Evolutionary conservation across 495 filamentous ascomycete genomes (phyloP), one percentile per base, ranked within the genome.

Genomic region (Trichoderma reesei): DNA sequence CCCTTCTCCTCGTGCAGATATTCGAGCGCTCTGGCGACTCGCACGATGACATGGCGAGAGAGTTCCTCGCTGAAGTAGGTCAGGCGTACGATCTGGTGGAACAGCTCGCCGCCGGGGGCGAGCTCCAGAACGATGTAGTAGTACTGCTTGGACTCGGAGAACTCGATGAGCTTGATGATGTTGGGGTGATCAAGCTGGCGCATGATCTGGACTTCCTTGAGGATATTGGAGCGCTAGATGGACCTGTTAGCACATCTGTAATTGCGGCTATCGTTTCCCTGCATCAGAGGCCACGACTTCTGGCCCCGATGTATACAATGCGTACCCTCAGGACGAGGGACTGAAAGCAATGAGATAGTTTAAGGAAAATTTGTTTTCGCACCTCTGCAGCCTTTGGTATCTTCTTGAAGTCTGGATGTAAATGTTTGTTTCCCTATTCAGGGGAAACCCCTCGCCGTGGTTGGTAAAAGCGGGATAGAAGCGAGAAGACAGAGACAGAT

Each of bases 151-250:
- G 92, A 95, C 75, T 98, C 94, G 63, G 89, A 89, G 70, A 98
- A 98, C 69, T 95, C 89, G 68, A 97, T 82, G 26, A 98, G 83
- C 69, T 90, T 91, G 76, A 95, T 85, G 69, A 98, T 91, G 70
- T 97, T 97, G 26, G 92, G 92, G 68, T 98, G 95, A 67, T 98
- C 91, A 60, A 98, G 80, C 70, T 92, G 88, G 51, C 91, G 90
- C 94, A 98, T 98, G 72, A 98, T 98, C 73, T 96, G 92, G 13
- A 98, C 95, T 73, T 98, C 94, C 74, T 98, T 98, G 59, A 98
- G 79, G 65, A 98, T 97, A 68, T 98, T 98, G 64, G 92, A 89
- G 79, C 94, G 83, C 94, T 98, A 64, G 61, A 31, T 14, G 31
- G 26, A 9, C 16, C 3, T n/a, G 51, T 56, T 56, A 56, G 51